Evolutionary conservation across 108 stramenopile genomes (phyloP), one percentile per base, ranked within the genome.

Genomic region (Stephanodiscus triporus): DNA sequence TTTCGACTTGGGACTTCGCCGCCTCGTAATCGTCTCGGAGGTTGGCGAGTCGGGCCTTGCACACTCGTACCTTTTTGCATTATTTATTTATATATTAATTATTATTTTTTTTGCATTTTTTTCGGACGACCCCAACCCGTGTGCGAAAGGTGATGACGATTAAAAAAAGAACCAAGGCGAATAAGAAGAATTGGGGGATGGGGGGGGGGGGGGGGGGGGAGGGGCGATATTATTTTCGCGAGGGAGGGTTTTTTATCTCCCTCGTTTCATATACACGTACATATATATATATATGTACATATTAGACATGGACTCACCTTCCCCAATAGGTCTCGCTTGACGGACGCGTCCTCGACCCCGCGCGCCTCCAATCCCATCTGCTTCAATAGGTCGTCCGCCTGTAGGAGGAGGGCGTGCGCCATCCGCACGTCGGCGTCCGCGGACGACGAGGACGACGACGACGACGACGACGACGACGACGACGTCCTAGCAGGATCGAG

Each of bases 281-380:
- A 65, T 36, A 45, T 50, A 27, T 62, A 26, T 40, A 32, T 20
- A 20, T 20, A 48, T 66, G 7, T 23, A n/a, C 6, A 23, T 66
- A 43, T 34, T n/a, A n/a, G n/a, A n/a, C n/a, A n/a, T n/a, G n/a
- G n/a, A n/a, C 90, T 88, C 53, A 88, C 94, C 81, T 87, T 88
- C 61, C 75, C 81, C 66, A 90, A 42, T 40, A 91, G 70, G 40
- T 96, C 92, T 17, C 90, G 80, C 77, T 96, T 94, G 30, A 82
- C 29, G 1, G 62, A 16, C 10, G 90, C 42, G 63, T 95, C 89
- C 22, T 85, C 85, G 13, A 85, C 84, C 47, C 93, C 87, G 27
- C 97, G 78, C 7, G 94, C 95, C 64, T 98, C 98, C 55, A 98
- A 65, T 17, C 91, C 90, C 98, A 98, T 98, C 84, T 97, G 97